phyloP scores from a whole-genome alignment of 202 grass and related monocot species.

The Brachypodium distachyon region DNA sequence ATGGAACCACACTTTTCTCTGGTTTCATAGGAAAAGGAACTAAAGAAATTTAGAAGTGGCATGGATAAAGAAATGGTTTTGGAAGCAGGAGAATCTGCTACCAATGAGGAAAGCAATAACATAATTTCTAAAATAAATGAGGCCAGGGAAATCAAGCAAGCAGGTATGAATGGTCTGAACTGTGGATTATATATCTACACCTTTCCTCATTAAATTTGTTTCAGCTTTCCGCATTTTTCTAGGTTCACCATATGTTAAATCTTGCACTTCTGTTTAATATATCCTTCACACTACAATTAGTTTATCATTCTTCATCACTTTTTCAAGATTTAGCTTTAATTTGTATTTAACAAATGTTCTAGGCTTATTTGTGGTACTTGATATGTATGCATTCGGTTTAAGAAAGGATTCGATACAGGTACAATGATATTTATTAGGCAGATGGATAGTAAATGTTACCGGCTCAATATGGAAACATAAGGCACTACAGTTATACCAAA shows the following conservation, averaged over 20 bases:
- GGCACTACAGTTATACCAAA: too few relatives aligned
- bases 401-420: too few relatives aligned
- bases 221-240: conserved; percentile 1
- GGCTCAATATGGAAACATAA: too few relatives aligned
- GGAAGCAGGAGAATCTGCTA: conserved; percentile 21
- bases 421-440: too few relatives aligned
- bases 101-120: conserved; percentile 35
- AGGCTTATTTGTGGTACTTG: too few relatives aligned
- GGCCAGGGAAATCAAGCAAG: conserved; percentile 29
- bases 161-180: conserved; percentile 34
- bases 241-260: conserved; percentile 15
- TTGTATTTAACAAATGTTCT: too few relatives aligned
- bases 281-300: neutral
- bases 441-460: too few relatives aligned
- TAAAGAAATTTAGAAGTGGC: conserved; percentile 46
- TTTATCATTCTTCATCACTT: neutral
- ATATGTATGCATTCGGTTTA: too few relatives aligned
- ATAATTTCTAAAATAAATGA: conserved; percentile 60
- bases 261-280: neutral
- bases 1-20: neutral
- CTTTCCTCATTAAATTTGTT: neutral
- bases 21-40: conserved; percentile 51
- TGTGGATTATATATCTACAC: conserved; percentile 3
- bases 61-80: conserved; percentile 29
- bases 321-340: too few relatives aligned